Evolutionary conservation across 2,329 filamentous ascomycete species (phyloP).

Genomic region (Pseudocercospora fuligena): DNA sequence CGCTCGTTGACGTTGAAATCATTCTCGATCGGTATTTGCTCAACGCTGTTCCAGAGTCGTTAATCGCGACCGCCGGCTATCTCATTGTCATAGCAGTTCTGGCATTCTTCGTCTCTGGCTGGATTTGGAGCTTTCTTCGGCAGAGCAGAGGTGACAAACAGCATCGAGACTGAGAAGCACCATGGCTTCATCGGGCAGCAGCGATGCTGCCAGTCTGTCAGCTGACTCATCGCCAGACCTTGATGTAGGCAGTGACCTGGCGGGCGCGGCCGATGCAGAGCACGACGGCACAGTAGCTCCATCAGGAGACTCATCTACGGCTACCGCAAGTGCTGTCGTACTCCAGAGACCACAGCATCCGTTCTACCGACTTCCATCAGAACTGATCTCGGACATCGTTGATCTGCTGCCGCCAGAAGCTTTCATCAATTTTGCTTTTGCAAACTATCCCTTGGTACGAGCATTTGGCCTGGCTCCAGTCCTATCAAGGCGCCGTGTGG

Average conservation of each 20-base stretch:
- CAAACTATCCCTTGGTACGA: constrained; percentile 51
- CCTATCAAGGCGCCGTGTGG: constrained; percentile 38
- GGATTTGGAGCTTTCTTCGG: constrained; percentile 44
- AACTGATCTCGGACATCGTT: constrained; percentile 54
- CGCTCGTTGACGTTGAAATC: constrained; percentile 75
- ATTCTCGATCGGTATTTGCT: constrained; percentile 84
- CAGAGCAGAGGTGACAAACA: constrained; percentile 26
- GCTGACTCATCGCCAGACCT: neutral
- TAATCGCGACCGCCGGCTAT: constrained; percentile 74
- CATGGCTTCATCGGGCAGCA: neutral
- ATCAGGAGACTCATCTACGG: neutral
- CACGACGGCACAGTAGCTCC: neutral
- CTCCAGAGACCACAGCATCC: constrained; percentile 32
- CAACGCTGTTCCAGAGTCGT: constrained; percentile 78
- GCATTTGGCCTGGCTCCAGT: constrained; percentile 44
- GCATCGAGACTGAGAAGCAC: constrained; percentile 33
- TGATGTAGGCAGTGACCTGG: neutral
- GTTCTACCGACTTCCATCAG: constrained; percentile 51
- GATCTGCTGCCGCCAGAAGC: constrained; percentile 46
- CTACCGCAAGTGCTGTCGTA: neutral
- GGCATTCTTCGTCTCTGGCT: constrained; percentile 57
- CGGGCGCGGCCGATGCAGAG: neutral
- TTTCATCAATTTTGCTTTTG: constrained; percentile 53
- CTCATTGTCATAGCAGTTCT: constrained; percentile 64
- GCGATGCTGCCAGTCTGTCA: neutral